phyloP scores from a whole-genome alignment of 768 basidiomycete species.

The Xanthoconium purpureum region DNA sequence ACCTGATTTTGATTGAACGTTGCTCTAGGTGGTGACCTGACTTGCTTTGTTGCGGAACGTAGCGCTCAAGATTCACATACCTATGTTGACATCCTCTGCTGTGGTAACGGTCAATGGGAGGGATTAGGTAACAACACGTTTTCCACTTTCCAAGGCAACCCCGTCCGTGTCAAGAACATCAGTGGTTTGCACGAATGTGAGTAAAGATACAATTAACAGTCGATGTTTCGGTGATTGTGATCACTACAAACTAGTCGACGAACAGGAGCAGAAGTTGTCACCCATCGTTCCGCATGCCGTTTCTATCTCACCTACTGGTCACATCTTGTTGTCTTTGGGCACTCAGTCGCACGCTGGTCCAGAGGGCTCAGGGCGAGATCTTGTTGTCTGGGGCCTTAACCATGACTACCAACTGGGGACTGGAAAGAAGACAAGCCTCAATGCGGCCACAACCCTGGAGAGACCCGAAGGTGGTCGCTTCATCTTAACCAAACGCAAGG shows the following conservation, averaged over 20 bases:
- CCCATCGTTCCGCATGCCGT: conserved; percentile 63
- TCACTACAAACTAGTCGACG: conserved; percentile 51
- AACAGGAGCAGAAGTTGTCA: conserved; percentile 53
- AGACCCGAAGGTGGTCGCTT: conserved; percentile 53
- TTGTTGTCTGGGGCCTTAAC: conserved; percentile 73
- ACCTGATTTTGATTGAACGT: not conserved
- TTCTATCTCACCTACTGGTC: conserved; percentile 70
- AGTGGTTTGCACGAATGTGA: conserved; percentile 86
- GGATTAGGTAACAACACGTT: conserved; percentile 63
- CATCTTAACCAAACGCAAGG: conserved; percentile 52
- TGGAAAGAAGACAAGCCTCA: conserved; percentile 60
- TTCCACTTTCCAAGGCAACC: conserved; percentile 68
- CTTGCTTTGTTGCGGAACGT: conserved; percentile 73
- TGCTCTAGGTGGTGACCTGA: conserved; percentile 64
- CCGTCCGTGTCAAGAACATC: conserved; percentile 70
- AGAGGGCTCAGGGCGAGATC: conserved; percentile 56
- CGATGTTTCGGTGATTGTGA: conserved; percentile 5
- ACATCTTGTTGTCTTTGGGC: conserved; percentile 72
- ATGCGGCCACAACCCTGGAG: conserved; percentile 52
- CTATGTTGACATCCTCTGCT: conserved; percentile 61
- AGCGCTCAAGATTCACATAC: conserved; percentile 32
- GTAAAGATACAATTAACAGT: conserved; percentile 22
- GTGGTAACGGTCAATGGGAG: conserved; percentile 83
- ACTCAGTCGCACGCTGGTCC: conserved; percentile 48
- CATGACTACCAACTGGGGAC: conserved; percentile 73